phyloP scores from a whole-genome alignment of 1,284 basidiomycete species.

The Trichosporon sp. region DNA sequence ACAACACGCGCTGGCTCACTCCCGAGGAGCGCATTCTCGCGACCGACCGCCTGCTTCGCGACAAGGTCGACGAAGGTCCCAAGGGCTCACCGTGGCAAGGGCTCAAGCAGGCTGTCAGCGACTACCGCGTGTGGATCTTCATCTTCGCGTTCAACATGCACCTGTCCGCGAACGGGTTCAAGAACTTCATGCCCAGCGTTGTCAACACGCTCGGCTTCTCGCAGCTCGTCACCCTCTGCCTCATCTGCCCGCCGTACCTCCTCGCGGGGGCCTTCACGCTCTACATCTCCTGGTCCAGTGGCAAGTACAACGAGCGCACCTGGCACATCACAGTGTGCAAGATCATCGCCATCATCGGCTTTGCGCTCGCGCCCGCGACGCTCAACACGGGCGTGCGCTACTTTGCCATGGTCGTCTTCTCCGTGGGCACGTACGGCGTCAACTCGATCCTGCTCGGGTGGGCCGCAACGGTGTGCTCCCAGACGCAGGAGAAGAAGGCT shows the following conservation, averaged over 20 bases:
- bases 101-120: constrained; percentile 41
- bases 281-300: constrained; percentile 37
- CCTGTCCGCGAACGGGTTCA: constrained; percentile 41
- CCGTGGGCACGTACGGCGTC: constrained; percentile 41
- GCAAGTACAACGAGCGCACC: constrained; percentile 36
- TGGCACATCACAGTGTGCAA: constrained; percentile 42
- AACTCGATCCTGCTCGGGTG: constrained; percentile 47
- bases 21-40: constrained; percentile 30
- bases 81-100: constrained; percentile 40
- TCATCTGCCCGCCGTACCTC: constrained; percentile 55
- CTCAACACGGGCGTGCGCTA: constrained; percentile 44
- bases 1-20: constrained; percentile 30
- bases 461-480: constrained; percentile 41
- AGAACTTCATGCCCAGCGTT: constrained; percentile 45
- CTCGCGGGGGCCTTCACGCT: constrained; percentile 36
- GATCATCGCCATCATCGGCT: constrained; percentile 39
- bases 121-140: constrained; percentile 44
- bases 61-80: constrained; percentile 38
- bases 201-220: constrained; percentile 47
- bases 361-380: constrained; percentile 40
- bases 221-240: constrained; percentile 48
- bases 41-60: constrained; percentile 32
- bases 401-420: constrained; percentile 40
- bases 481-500: constrained; percentile 47
- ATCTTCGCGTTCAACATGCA: constrained; percentile 39